These are phyloP conservation scores for Pseudohalonectria lignicola DNA, from an alignment of 2,329 filamentous ascomycete genomes.

Conservation along the genomic window DNA sequence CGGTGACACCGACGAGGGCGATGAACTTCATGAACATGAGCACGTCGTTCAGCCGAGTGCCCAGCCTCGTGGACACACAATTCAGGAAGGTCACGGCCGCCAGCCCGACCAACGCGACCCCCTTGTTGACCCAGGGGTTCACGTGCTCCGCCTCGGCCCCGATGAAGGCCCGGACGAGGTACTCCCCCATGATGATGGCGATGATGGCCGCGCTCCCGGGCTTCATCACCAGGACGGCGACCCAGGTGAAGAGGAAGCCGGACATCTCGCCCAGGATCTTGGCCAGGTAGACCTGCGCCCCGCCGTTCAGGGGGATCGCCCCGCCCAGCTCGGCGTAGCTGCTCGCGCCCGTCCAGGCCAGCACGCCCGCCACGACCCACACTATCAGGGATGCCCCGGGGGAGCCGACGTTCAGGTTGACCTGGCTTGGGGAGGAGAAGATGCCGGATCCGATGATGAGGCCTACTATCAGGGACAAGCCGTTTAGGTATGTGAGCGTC, in stretches of 20 bases:
- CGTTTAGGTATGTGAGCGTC: constrained; percentile 89
- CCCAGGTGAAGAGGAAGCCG: constrained; percentile 95
- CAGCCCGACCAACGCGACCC: constrained; percentile 68
- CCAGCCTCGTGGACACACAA: constrained; percentile 80
- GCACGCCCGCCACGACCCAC: constrained; percentile 80
- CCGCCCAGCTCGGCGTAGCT: constrained; percentile 94
- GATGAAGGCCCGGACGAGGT: constrained; percentile 78
- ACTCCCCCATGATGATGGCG: constrained; percentile 96
- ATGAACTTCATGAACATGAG: constrained; percentile 98
- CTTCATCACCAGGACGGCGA: constrained; percentile 85
- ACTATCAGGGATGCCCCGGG: constrained; percentile 84
- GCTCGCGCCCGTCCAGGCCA: constrained; percentile 92
- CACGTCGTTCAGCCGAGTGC: constrained; percentile 76
- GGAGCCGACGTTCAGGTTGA: constrained; percentile 84
- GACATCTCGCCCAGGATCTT: constrained; percentile 94
- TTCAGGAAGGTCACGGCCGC: constrained; percentile 73
- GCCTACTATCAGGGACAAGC: constrained; percentile 80
- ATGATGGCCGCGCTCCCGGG: constrained; percentile 91
- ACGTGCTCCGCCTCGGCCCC: constrained; percentile 76
- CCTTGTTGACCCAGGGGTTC: constrained; percentile 84
- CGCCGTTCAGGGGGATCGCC: constrained; percentile 90
- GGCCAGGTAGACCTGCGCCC: constrained; percentile 83
- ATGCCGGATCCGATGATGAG: constrained; percentile 95
- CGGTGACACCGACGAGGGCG: constrained; percentile 73
- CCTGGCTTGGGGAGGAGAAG: constrained; percentile 87